Base-by-base conservation (phyloP, 139 green algal genomes). In the Nannochloris sp. region DNA sequence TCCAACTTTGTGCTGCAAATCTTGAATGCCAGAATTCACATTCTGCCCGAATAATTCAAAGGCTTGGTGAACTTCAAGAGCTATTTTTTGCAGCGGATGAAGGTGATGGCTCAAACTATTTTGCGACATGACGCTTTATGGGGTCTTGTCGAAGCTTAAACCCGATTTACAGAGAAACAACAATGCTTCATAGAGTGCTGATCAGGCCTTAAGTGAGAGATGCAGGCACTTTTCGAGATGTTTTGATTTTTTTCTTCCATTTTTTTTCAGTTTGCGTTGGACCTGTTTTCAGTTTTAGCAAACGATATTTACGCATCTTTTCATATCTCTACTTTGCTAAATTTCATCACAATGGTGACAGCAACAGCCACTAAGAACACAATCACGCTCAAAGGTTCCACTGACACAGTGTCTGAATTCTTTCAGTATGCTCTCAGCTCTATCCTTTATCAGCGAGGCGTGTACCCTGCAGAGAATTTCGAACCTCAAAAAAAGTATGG, bases 361-460 rank as follows among this genome's bases (percentile, higher is more conserved):
- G 48, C 45, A 6, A 70, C 63, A 59, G 58, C 64, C 14, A 74
- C 51, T 6, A 72, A 73, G 4, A 95, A 95, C 64, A 86, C 77
- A 2, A 97, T 98, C 70, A 95, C 84, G 0, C 62, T 98, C 4
- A 87, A 89, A 54, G 93, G 93, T 0, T 90, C 77, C 0, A 87
- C 91, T 0, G 77, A 86, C 13, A 92, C 94, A 1, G 90, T 98
- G 0, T 71, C 83, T 0, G 89, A 97, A 51, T 98, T 96, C 73
- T 98, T 98, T 54, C 76, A 83, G 19, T 94, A 87, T 66, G 90
- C 87, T n/a, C 82, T 96, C 0, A 92, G 67, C 82, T 95, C 86
- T 67, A 96, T 98, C 10, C 65, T 98, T 15, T 98, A 97, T 70
- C 91, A 97, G 65, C 81, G 93, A n/a, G 93, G 93, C 14, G 83